Conservation (phyloP, 2,329 filamentous ascomycete genomes). For the Penicillium sp. region DNA sequence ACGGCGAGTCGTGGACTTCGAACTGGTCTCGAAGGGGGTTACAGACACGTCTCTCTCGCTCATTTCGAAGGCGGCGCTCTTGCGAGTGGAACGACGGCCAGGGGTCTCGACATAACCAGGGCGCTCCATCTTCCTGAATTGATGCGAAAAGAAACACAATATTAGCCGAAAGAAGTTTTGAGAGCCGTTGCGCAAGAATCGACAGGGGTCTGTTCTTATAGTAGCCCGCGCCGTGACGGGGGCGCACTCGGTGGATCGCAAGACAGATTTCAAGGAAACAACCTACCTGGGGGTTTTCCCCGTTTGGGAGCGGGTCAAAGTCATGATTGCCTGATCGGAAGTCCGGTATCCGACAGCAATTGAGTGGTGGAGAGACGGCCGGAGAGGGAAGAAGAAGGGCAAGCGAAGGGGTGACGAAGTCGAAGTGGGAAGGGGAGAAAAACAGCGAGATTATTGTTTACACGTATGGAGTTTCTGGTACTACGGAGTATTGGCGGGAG, state of each 20-base stretch:
- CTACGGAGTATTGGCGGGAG: neutral
- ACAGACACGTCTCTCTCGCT: constrained; percentile 37
- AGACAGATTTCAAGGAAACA: constrained; percentile 20
- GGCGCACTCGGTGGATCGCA: constrained; percentile 17
- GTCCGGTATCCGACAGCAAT: constrained; percentile 23
- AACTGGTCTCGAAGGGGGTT: constrained; percentile 27
- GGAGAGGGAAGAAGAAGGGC: neutral
- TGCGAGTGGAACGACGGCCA: constrained; percentile 49
- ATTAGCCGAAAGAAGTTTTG: constrained; percentile 13
- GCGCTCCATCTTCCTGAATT: constrained; percentile 55
- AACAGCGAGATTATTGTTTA: constrained; percentile 28
- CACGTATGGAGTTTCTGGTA: constrained; percentile 1
- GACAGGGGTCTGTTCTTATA: constrained; percentile 18
- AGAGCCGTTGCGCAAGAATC: constrained; percentile 1
- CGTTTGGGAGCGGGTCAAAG: constrained; percentile 55
- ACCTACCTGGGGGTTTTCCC: constrained; percentile 57
- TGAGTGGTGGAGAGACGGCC: constrained; percentile 6
- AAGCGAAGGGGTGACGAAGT: constrained; percentile 12
- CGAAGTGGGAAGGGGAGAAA: constrained; percentile 21
- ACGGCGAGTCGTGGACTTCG: constrained; percentile 36
- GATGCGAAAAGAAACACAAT: constrained; percentile 9
- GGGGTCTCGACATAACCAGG: constrained; percentile 59
- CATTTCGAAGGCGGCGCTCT: constrained; percentile 43
- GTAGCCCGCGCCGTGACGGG: constrained; percentile 12
- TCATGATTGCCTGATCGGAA: constrained; percentile 42